phyloP scores from a whole-genome alignment of 768 basidiomycete species.

The Vishniacozyma victoriae region DNA sequence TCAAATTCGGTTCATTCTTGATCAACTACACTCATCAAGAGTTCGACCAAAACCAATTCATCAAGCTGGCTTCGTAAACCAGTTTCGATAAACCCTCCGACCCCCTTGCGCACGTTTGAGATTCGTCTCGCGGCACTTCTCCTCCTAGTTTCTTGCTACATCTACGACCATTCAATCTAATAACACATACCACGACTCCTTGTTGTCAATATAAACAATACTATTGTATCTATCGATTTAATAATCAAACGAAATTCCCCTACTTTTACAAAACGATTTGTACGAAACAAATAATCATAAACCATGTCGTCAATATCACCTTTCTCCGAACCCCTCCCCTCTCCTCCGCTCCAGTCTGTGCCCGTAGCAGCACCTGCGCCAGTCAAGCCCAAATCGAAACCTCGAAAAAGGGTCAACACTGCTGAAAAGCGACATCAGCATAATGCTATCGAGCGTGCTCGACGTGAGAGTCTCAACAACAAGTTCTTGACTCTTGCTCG shows the following conservation, averaged over 20 bases:
- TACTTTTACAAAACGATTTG: conserved; percentile 2
- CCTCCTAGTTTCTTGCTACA: background rate
- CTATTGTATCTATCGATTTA: too few species aligned
- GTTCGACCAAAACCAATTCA: conserved; percentile 8
- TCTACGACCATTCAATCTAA: background rate
- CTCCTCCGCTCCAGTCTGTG: conserved; percentile 4
- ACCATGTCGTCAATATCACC: conserved; percentile 23
- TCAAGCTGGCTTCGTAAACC: conserved; percentile 15
- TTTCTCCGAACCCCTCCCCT: conserved; percentile 23
- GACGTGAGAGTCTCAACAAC: conserved; percentile 86
- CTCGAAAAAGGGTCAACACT: conserved; percentile 84
- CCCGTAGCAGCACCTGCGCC: conserved; percentile 1
- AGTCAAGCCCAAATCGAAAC: conserved; percentile 52
- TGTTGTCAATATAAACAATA: too few species aligned
- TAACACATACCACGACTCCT: too few species aligned
- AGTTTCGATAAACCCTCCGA: conserved; percentile 20
- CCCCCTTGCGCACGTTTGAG: conserved; percentile 47
- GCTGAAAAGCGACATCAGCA: conserved; percentile 93
- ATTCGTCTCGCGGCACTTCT: conserved; percentile 45
- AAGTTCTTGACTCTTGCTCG: conserved; percentile 85
- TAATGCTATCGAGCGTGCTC: conserved; percentile 91
- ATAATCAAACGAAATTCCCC: background rate
- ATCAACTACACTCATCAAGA: background rate
- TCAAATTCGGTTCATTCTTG: background rate
- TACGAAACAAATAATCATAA: too few species aligned